Evolutionary conservation across 192 early-diverging fungal genomes (phyloP), one percentile per base, ranked within the genome.

Genomic region (Backusella luteola): DNA sequence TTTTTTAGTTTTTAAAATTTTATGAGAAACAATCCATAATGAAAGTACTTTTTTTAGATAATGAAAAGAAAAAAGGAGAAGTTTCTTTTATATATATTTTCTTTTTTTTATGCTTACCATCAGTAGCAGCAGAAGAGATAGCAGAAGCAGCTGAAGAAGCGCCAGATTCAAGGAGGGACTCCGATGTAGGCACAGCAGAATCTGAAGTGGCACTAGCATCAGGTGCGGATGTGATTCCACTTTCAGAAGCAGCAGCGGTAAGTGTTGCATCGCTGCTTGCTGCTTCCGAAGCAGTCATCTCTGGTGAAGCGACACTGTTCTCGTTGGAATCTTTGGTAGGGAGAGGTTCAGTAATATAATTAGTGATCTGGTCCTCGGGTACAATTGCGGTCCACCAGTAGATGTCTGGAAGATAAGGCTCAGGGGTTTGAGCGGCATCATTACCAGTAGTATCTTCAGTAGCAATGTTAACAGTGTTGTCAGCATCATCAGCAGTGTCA

Each of bases 321-420:
- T 29, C 70, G 8, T 42, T 35, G 39, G 70, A 44, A 7, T 41
- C 41, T 15, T 35, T 36, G 19, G 67, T 68, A 36, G 67, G 35
- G 19, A 68, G 6, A 49, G 70, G 42, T 14, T 44, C 70, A 71
- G 23, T 71, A 19, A 71, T 46, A 49, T 71, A 71, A 26, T 71
- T 44, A 12, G 39, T 32, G 23, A 71, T 26, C 12, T 71, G 36
- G 14, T 71, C 70, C 6, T n/a, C 42, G 1, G 70, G 35, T 46
- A 71, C 35, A 49, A 71, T 36, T 32, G 70, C 29, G 15, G 41
- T 71, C 70, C 70, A 71, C 70, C 70, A 71, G 42, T 71, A 71
- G 23, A 71, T 71, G 42, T 71, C 42, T 19, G 70, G 67, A 8
- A 68, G 29, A 44, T 46, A 39, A 49, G 70, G n/a, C 23, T 36